Evolutionary conservation across 1,284 basidiomycete species (phyloP), one percentile per base, ranked within the genome.

Genomic region (Earliella scabrosa): DNA sequence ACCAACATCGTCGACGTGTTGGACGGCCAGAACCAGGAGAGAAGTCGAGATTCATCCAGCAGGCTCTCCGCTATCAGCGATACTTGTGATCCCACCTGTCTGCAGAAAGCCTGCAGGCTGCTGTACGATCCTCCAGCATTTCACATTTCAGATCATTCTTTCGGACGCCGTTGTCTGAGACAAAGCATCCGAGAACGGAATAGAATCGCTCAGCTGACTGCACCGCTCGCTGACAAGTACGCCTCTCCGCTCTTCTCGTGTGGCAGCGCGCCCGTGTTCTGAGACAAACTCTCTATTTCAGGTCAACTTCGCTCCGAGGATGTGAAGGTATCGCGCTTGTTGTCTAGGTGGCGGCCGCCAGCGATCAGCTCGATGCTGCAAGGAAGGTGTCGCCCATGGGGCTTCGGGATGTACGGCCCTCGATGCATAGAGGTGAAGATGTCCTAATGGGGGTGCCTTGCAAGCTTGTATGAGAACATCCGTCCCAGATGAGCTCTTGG

Each of bases 401-500:
- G 23, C 21, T 24, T 24, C 21, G 5, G 11, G 21, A 24, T 11
- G 39, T 13, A 23, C 39, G 20, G 39, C 11, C 21, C 9, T 16
- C 20, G 39, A 24, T n/a, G 24, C 27, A 54, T 43, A 44, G 39
- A 18, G 31, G 20, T 16, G 23, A 41, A 7, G 8, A 23, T 8
- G 11, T 3, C 39, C 39, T 13, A 14, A 41, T 24, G 23, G 10
- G n/a, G 39, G 39, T 41, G 11, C 5, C 9, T 41, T 23, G 21
- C 39, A 24, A 41, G 39, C 39, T 41, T 26, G 50, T 45, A 47
- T 61, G 60, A 61, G 60, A 61, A 56, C 11, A 61, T 58, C 27
- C 41, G 36, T 31, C 56, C 60, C 13, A 44, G 56, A 55, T 45
- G 34, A 61, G 60, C 27, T 18, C 18, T 21, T 18, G 38, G 52